Evolutionary conservation across 176 grass and related monocot species (phyloP), one percentile per base, ranked within the genome.

Genomic region (Cenchrus americanus): DNA sequence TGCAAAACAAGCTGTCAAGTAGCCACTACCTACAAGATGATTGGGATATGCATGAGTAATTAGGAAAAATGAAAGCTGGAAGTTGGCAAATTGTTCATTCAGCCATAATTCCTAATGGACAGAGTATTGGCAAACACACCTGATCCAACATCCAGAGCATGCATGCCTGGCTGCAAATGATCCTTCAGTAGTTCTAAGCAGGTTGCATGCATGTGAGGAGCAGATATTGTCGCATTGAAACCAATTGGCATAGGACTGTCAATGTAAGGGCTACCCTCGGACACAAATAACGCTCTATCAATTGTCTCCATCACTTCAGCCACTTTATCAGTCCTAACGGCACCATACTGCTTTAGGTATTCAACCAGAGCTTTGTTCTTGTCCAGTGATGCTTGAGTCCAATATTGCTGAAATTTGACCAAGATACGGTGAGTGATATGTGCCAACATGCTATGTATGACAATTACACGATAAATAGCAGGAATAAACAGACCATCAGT

Each of bases 171-270:
- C 49, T 91, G 91, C 42, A 96, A 77, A 85, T 93, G 88, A 49
- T 93, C 86, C 84, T 96, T 85, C 69, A 96, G 69, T 37, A 96
- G 61, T 50, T 96, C 94, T 83, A 96, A 83, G 87, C 94, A 96
- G 76, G 90, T 79, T 23, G 86, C 94, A 50, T 96, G 94, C 94
- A 96, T 96, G 80, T 96, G 94, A 74, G 91, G 94, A 50, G 90
- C 88, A 70, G 90, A 96, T 89, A 96, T 96, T 6, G 91, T 96
- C 4, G 91, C 94, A 27, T 93, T 96, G 61, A 89, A 93, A 69
- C 94, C 94, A 75, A 93, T 96, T 41, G 91, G 91, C 88, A 93
- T 87, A 59, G 94, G 94, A 73, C 82, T 96, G 53, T 96, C 94
- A 47, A 69, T 7, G 72, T 96, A 96, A 50, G 88, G 88, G 18